Base-by-base conservation (phyloP, 2,329 filamentous ascomycete species). In the Pestalotiopsis fici region DNA sequence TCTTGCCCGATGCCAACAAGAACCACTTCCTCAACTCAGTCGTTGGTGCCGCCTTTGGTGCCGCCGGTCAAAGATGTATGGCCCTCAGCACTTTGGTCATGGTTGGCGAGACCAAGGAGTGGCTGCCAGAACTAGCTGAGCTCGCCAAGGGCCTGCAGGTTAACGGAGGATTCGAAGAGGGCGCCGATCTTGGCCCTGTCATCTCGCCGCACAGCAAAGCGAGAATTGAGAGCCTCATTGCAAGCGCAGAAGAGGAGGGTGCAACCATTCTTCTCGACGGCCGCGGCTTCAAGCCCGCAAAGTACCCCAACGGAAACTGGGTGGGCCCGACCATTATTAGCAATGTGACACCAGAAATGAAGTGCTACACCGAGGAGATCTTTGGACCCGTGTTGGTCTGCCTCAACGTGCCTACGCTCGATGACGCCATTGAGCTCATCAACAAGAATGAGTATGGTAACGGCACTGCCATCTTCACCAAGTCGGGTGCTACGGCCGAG, bases 391-490 rank as follows among this genome's bases (percentile, higher is more conserved):
- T 96, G 11, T 86, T 96, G 21, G 92, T 96, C 67, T 94, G 92
- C 82, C 83, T 96, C 70, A 93, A 93, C 75, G 91, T 92, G 21
- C 88, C 91, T 55, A 93, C 91, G 5, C 87, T 95, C 66, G 91
- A 95, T 76, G 92, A 94, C 65, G 93, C 93, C 47, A 90, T 96
- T 74, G 88, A 92, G 37, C 83, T 95, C 71, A 95, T 96, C 84
- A 96, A 96, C 83, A 85, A 83, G 69, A 96, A 96, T 81, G 91
- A 94, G 80, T 96, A 96, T 79, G 93, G 93, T 73, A 96, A 96
- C 83, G 93, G 93, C 71, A 90, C 90, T 12, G 93, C 93, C 74
- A 93, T 96, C 83, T 96, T 96, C 84, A 96, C 93, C 15, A 86
- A 88, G 71, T 93, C 89, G 23, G 93, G 93, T 25, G 84, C 93